Base-by-base conservation (phyloP, 2,329 filamentous ascomycete species). In the Fusarium tupiense region DNA sequence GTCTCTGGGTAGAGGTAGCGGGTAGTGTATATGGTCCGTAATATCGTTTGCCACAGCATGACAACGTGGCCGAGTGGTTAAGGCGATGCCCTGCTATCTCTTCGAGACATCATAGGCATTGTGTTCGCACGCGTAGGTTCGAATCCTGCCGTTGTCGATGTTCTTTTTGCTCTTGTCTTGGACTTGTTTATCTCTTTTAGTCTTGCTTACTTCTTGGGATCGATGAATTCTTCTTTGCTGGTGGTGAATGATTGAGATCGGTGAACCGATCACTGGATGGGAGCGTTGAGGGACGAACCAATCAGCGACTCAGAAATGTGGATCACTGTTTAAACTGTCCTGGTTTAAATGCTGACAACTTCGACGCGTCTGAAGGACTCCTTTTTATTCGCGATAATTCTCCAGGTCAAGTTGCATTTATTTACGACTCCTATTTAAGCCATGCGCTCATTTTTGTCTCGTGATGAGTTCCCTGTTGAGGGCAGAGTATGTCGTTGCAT, bases 51-150 rank as follows among this genome's bases (percentile, higher is more conserved):
- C 16, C 8, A 12, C 4, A 31, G 29, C 20, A 49, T 7, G 66
- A 68, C 64, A 68, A 68, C 66, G 66, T 69, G 66, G 66, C 66
- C 66, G 66, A 69, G 66, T 69, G 66, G 67, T 69, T 69, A 69
- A 69, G 67, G 67, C 67, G 67, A 69, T 69, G 67, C 67, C 67
- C 67, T 69, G 67, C 67, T 69, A 69, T 69, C 64, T 69, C 40
- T 46, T 35, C 14, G 65, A 56, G 66, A 69, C 64, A 69, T 69
- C 64, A 69, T 56, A 69, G 66, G 66, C 66, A 69, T 69, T 69
- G 66, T 69, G 66, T 69, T 69, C 64, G 66, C 66, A 69, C 66
- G 66, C 66, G 66, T 69, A 69, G 66, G 66, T 69, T 69, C 66
- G 66, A 69, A 69, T 69, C 66, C 66, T 69, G 66, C 66, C 64